These are phyloP conservation scores for Umbilicus rupestris DNA, from an alignment of 164 flowering plant genomes.

Conservation along the genomic window DNA sequence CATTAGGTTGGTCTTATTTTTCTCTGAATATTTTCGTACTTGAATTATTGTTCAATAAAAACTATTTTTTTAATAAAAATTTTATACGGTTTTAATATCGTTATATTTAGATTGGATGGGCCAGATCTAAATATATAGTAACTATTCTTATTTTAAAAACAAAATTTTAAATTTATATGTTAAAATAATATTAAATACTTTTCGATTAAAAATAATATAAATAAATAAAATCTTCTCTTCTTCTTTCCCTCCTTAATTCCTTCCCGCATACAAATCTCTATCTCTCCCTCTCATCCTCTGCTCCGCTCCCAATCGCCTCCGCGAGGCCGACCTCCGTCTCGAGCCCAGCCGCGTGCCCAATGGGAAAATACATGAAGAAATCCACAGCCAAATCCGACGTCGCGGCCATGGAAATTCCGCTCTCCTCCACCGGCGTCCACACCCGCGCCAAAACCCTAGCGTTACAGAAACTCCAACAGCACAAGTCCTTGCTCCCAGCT, in stretches of 20 bases:
- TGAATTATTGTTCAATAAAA: not conserved
- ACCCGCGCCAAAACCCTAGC: constrained; percentile 7
- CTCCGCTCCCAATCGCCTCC: not conserved
- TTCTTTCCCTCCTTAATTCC: not conserved
- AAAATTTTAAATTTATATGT: too few relatives aligned
- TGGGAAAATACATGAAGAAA: constrained; percentile 3
- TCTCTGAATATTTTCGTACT: not conserved
- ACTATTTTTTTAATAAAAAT: not conserved
- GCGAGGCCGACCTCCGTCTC: not conserved
- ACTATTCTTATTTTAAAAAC: too few relatives aligned
- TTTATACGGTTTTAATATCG: too few relatives aligned
- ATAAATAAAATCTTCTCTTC: not conserved
- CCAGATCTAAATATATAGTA: too few relatives aligned
- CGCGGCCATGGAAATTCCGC: not conserved
- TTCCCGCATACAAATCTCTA: not conserved
- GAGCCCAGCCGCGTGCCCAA: not conserved
- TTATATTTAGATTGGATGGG: too few relatives aligned
- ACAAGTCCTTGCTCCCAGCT: not conserved
- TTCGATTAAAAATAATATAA: not conserved
- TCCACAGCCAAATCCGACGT: not conserved
- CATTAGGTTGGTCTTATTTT: not conserved
- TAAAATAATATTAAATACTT: not conserved
- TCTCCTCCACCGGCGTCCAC: constrained; percentile 3
- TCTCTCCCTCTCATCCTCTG: not conserved
- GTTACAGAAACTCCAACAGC: not conserved